Conservation (phyloP, 2,329 filamentous ascomycete species). For the Alternaria longipes region DNA sequence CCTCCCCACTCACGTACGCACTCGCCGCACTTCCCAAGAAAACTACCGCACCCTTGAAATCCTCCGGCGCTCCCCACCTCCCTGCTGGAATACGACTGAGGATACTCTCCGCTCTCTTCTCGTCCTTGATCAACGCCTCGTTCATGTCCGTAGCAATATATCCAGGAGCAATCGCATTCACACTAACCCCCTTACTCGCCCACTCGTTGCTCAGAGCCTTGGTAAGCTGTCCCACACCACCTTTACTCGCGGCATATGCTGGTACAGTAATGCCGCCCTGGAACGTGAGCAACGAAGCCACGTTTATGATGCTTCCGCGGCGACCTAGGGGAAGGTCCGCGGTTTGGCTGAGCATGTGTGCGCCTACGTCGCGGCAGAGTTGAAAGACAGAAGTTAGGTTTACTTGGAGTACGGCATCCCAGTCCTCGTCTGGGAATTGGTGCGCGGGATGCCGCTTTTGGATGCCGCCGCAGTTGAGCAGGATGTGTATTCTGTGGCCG, state of each 20-base stretch:
- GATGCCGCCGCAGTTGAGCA: constrained; percentile 88
- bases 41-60: constrained; percentile 85
- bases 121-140: constrained; percentile 77
- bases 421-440: constrained; percentile 78
- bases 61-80: constrained; percentile 82
- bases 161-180: constrained; percentile 89
- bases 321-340: constrained; percentile 60
- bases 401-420: constrained; percentile 83
- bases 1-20: constrained; percentile 82
- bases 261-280: constrained; percentile 89
- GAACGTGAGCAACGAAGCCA: constrained; percentile 81
- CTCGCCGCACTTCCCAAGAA: constrained; percentile 81
- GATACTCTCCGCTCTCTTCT: constrained; percentile 75
- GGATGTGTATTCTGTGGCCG: constrained; percentile 73
- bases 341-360: constrained; percentile 74
- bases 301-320: constrained; percentile 81
- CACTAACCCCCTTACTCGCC: constrained; percentile 78
- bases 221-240: constrained; percentile 83
- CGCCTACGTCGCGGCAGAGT: constrained; percentile 77
- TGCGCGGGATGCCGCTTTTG: constrained; percentile 80
- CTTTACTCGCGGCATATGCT: constrained; percentile 87
- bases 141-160: constrained; percentile 98
- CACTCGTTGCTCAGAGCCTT: constrained; percentile 90
- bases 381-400: constrained; percentile 86
- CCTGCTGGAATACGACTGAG: constrained; percentile 83